phyloP scores from a whole-genome alignment of 768 basidiomycete genomes.

The Lentinula guzmanii region DNA sequence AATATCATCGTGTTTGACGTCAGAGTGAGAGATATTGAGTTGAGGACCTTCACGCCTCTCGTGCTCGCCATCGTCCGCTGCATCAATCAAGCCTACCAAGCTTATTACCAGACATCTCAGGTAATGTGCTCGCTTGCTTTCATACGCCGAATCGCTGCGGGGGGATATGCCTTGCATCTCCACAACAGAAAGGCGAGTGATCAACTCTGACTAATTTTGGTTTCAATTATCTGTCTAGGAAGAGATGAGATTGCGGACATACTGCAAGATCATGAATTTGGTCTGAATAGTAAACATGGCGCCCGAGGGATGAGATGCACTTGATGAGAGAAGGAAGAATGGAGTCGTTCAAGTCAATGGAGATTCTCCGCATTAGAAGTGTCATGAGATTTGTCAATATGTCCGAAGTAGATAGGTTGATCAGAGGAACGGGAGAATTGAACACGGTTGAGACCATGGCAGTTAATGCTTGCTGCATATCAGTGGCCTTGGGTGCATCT shows the following conservation, averaged over 20 bases:
- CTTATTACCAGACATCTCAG: slow-evolving; percentile 67
- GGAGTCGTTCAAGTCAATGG: slow-evolving; percentile 54
- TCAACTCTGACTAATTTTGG: slow-evolving; percentile 57
- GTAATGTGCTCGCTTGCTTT: slow-evolving; percentile 50
- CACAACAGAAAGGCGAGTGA: slow-evolving; percentile 64
- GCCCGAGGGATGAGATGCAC: slow-evolving; percentile 78
- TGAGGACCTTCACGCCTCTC: slow-evolving; percentile 3
- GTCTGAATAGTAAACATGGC: slow-evolving; percentile 93
- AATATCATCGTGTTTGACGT: slow-evolving; percentile 20
- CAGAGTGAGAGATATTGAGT: not conserved
- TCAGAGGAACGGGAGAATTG: slow-evolving; percentile 72
- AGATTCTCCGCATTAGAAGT: slow-evolving; percentile 65
- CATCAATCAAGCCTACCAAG: slow-evolving; percentile 62
- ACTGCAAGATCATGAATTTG: slow-evolving; percentile 89
- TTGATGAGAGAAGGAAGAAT: slow-evolving; percentile 65
- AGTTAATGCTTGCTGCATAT: slow-evolving; percentile 56
- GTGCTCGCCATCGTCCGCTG: slow-evolving; percentile 47
- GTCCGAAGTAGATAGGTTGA: slow-evolving; percentile 89
- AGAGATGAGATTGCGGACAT: slow-evolving; percentile 13
- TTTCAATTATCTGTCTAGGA: not conserved
- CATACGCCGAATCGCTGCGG: slow-evolving; percentile 23
- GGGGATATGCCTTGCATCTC: slow-evolving; percentile 57
- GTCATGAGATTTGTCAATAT: slow-evolving; percentile 74
- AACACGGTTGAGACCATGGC: slow-evolving; percentile 82
- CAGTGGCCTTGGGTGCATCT: slow-evolving; percentile 39